These are phyloP conservation scores for Austroboletus eburneus DNA, from an alignment of 768 basidiomycete genomes.

Conservation along the genomic window DNA sequence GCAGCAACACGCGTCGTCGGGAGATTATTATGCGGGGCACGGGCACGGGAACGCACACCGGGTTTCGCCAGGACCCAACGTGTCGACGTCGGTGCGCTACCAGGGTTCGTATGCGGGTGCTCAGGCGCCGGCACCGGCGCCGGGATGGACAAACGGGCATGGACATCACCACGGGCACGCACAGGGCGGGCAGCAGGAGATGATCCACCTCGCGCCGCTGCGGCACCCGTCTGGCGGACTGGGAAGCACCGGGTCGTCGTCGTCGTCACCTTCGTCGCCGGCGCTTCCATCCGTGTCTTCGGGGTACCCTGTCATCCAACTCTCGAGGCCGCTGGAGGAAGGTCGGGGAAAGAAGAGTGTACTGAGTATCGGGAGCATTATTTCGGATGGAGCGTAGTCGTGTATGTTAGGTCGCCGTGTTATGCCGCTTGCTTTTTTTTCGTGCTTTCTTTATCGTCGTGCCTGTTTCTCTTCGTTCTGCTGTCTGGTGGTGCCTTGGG, in stretches of 20 bases:
- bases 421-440: too few relatives aligned
- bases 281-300: conserved; percentile 15
- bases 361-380: conserved; percentile 68
- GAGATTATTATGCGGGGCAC: conserved; percentile 21
- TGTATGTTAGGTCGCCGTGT: too few relatives aligned
- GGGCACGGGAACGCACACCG: conserved; percentile 15
- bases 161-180: conserved; percentile 11
- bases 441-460: too few relatives aligned
- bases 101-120: conserved; percentile 1
- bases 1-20: conserved; percentile 17
- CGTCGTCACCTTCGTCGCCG: conserved; percentile 29
- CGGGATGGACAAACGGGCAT: conserved; percentile 19
- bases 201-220: conserved; percentile 35
- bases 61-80: conserved; percentile 17
- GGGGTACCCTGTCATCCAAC: conserved; percentile 27
- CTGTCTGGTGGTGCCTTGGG: too few relatives aligned
- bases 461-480: too few relatives aligned
- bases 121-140: neutral
- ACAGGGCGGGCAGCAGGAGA: conserved; percentile 27
- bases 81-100: conserved; percentile 17
- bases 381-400: conserved; percentile 41
- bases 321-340: conserved; percentile 31
- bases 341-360: conserved; percentile 56
- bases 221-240: conserved; percentile 17
- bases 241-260: conserved; percentile 17